Conservation (phyloP, 129 eudicot genomes). For the carrot (Daucus carota) region DH1_v3.0 NC_030385.2:44931001-44931500, state of each 20-base stretch:
- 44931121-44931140: constrained; percentile 54
- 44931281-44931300: constrained; percentile 75
- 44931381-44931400: constrained; percentile 11
- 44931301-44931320: constrained; percentile 51
- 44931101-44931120: constrained; percentile 40
- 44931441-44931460: constrained; percentile 18
- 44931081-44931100: constrained; percentile 55
- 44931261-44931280: constrained; percentile 54
- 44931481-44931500: constrained; percentile 36
- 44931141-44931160: constrained; percentile 57
- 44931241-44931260: constrained; percentile 75
- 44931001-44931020: constrained; percentile 72
- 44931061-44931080: constrained; percentile 70
- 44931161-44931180: constrained; percentile 50
- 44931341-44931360: constrained; percentile 14
- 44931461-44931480: constrained; percentile 27
- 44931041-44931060: constrained; percentile 80
- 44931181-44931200: constrained; percentile 41
- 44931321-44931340: constrained; percentile 22
- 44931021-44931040: constrained; percentile 67
- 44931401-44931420: constrained; percentile 9
- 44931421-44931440: constrained; percentile 17
- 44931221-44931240: constrained; percentile 47
- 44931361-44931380: constrained; percentile 26
- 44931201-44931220: constrained; percentile 24